A percentile compares a stretch with the other conserved stretches of the same genome.
Conservation (phyloP, 495 filamentous ascomycete species). For the Trichoderma parareesei region DNA sequence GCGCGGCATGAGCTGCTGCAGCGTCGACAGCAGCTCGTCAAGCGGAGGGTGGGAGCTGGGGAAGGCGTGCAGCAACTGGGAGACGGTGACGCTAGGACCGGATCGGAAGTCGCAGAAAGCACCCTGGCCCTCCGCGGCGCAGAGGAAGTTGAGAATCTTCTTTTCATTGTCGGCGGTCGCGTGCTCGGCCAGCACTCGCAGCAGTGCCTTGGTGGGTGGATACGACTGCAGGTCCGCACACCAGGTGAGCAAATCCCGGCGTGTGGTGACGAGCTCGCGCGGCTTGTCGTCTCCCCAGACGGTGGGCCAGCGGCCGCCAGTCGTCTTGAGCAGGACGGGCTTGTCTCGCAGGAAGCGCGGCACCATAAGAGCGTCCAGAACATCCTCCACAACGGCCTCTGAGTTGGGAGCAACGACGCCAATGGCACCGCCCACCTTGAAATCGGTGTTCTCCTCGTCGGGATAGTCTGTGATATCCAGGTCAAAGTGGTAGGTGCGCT, state of each 20-base stretch:
- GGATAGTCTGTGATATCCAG: conserved; percentile 95
- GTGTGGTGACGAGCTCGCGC: conserved; percentile 75
- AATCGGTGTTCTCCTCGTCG: conserved; percentile 76
- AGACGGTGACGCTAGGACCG: conserved; percentile 71
- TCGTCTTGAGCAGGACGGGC: conserved; percentile 67
- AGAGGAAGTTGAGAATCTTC: conserved; percentile 77
- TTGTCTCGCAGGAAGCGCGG: conserved; percentile 73
- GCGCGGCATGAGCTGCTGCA: conserved; percentile 85
- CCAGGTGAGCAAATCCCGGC: conserved; percentile 88
- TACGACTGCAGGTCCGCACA: conserved; percentile 90
- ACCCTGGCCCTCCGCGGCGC: conserved; percentile 84
- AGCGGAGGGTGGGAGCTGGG: conserved; percentile 83
- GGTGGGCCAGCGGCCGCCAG: conserved; percentile 83
- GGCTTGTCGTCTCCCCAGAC: conserved; percentile 93
- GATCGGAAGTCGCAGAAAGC: conserved; percentile 94
- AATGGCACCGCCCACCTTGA: conserved; percentile 93
- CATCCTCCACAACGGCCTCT: conserved; percentile 64
- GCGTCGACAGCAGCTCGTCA: conserved; percentile 67
- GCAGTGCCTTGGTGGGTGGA: conserved; percentile 77
- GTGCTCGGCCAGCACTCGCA: conserved; percentile 82
- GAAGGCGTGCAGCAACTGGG: conserved; percentile 85
- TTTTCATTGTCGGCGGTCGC: conserved; percentile 71
- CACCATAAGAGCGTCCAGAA: conserved; percentile 72
- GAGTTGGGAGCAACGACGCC: conserved; percentile 87
- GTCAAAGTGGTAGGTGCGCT: conserved; percentile 94